phyloP scores from a whole-genome alignment of 176 grass and related monocot genomes.

The Carex myosuroides region DNA sequence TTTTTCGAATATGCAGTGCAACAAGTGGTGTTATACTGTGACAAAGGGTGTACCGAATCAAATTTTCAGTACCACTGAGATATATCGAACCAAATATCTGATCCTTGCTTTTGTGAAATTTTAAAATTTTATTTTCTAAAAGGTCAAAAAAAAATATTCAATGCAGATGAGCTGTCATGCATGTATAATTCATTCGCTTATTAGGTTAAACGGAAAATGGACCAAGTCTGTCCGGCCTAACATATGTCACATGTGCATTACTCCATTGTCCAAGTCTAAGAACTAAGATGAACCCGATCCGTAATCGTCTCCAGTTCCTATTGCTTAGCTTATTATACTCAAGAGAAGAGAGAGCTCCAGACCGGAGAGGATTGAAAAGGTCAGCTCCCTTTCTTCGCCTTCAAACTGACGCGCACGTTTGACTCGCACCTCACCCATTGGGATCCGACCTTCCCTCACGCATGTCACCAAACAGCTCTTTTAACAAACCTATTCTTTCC shows the following conservation, averaged over 20 bases:
- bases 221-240: neutral
- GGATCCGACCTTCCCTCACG: neutral
- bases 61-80: too few relatives aligned
- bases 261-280: neutral
- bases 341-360: too few relatives aligned
- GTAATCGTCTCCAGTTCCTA: neutral
- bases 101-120: too few relatives aligned
- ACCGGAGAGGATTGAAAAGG: neutral
- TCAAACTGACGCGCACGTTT: slow-evolving; percentile 22
- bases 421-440: neutral
- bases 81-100: too few relatives aligned
- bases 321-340: neutral
- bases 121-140: too few relatives aligned
- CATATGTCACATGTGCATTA: neutral
- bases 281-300: neutral
- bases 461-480: neutral
- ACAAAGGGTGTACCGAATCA: too few relatives aligned
- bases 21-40: too few relatives aligned
- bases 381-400: neutral
- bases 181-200: neutral
- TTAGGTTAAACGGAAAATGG: neutral
- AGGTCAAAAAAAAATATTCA: neutral
- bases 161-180: neutral
- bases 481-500: neutral
- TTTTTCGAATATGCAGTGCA: too few relatives aligned